Base-by-base conservation (phyloP, 208 protist genomes). In the Balamuthia mandrillaris region DNA sequence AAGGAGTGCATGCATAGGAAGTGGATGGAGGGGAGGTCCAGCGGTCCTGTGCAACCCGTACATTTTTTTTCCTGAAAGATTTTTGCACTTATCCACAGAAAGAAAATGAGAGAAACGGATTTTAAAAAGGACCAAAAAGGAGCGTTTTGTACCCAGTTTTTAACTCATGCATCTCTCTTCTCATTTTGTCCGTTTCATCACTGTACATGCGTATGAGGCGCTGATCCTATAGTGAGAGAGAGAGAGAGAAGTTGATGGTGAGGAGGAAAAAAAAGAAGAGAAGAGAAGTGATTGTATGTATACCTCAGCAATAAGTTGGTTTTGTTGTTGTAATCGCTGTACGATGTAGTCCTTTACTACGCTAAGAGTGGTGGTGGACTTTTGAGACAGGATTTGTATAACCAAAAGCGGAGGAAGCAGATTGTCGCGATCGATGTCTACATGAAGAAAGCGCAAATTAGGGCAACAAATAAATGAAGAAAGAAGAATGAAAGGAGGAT, bases 1-100 rank as follows among this genome's bases (percentile, higher is more conserved):
- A 97, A 97, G 31, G 93, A 95, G 90, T 98, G 95, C 81, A 87
- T 82, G 90, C 96, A 98, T 49, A 97, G 74, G 79, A 98, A 98
- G 85, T 98, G 96, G 56, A 98, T 91, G 0, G 93, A 88, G 21
- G 96, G 97, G n/a, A 97, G 87, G 49, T 98, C 96, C 16, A 98
- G 91, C 5, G 90, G 72, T 54, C 77, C 56, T 16, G 87, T 74
- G 90, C 96, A 98, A 33, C 88, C 89, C 9, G 81, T 87, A 86
- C 97, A 98, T 42, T 95, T 91, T 18, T 84, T 87, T 18, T 86
- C 63, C 86, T 97, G 94, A 63, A 98, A 97, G 12, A 95, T 94
- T 58, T 93, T 91, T 10, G 95, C 93, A 7, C 86, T 92, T 39
- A 85, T 44, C 3, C 27, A 41, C 24, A n/a, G n/a, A n/a, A n/a